Percentiles rank a stretch among this genome's conserved stretches.
Evolutionary conservation across 1,284 basidiomycete genomes (phyloP).

Genomic region (Pascua sp.): DNA sequence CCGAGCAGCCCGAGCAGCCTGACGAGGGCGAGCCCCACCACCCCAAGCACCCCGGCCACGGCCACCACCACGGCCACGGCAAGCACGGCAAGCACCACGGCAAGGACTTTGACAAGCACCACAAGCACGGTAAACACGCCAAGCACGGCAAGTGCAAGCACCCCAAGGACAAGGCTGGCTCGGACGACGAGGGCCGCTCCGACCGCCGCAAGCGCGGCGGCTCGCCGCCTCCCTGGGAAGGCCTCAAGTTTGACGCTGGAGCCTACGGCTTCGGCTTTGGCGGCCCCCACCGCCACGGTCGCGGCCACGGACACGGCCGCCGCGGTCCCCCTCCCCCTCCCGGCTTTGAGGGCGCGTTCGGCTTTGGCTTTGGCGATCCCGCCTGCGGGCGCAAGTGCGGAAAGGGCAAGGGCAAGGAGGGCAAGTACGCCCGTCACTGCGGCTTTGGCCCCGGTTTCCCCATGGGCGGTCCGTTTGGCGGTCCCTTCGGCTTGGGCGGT

Average conservation of each 20-base stretch:
- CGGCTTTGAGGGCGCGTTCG: neutral
- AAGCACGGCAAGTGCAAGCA: neutral
- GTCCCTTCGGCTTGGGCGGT: no score
- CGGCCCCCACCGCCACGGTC: slow-evolving; percentile 1
- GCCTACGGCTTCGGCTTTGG: neutral
- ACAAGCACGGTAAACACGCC: neutral
- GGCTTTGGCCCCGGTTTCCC: no score
- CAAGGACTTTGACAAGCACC: neutral
- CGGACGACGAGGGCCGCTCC: neutral
- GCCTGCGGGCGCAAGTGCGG: no score
- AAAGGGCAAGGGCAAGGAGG: no score
- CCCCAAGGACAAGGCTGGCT: neutral
- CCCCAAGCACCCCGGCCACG: no score
- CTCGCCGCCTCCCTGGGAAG: slow-evolving; percentile 3
- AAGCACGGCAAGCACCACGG: neutral
- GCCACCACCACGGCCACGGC: no score
- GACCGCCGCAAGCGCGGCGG: slow-evolving; percentile 4
- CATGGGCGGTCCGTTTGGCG: no score
- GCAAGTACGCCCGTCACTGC: no score
- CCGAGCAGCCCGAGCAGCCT: no score
- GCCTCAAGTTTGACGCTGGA: neutral
- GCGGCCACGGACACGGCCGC: neutral
- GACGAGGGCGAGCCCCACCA: no score
- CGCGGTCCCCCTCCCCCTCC: neutral
- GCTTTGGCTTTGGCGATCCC: neutral